Evolutionary conservation across 179 eudicot genomes (phyloP).

Genomic region (Silene noctiflora): DNA sequence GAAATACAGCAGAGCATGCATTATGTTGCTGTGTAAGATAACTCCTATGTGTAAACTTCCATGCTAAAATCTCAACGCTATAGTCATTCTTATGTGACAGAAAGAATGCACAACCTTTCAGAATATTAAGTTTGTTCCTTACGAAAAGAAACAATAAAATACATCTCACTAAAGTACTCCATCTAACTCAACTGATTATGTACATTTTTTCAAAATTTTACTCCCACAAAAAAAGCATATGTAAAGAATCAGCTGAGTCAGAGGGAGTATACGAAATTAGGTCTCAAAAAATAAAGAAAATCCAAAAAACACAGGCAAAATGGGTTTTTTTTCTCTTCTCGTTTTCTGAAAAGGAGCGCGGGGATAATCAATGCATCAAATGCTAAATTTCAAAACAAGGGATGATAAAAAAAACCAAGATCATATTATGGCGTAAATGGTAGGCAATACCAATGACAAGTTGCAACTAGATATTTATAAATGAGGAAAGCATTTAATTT

Average conservation of each 20-base stretch:
- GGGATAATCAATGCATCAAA: neutral
- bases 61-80: neutral
- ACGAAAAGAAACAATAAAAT: neutral
- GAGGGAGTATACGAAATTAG: no score
- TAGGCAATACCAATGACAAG: neutral
- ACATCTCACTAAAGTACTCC: no score
- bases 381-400: neutral
- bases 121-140: neutral
- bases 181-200: no score
- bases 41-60: neutral
- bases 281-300: no score
- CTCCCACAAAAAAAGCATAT: no score
- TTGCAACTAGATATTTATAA: slow-evolving; percentile 5
- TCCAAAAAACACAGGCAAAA: neutral
- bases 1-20: neutral
- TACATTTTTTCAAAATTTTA: no score
- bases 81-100: neutral
- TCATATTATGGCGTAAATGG: neutral
- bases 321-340: neutral
- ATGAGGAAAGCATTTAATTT: neutral
- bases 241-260: no score
- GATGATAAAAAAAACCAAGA: neutral
- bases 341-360: no score
- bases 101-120: slow-evolving; percentile 2
- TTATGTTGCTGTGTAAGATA: neutral